phyloP scores from a whole-genome alignment of 2,329 filamentous ascomycete genomes.

The Epichloe baconii region DNA sequence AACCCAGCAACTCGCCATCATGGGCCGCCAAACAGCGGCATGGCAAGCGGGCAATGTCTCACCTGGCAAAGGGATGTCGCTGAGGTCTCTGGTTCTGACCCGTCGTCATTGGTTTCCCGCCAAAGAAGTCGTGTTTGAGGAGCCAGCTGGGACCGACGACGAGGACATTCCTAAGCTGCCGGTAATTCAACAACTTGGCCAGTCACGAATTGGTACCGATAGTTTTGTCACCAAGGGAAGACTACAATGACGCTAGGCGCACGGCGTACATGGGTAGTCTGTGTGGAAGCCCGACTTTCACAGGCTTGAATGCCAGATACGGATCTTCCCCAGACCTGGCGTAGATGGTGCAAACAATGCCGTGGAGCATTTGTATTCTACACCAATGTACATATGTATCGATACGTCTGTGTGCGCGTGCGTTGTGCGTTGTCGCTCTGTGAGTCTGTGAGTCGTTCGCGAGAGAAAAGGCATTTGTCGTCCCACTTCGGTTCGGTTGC shows the following conservation, averaged over 20 bases:
- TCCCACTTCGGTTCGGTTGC: not conserved
- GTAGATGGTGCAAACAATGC: not conserved
- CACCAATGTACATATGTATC: no score
- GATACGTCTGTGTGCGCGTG: no score
- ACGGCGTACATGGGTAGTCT: not conserved
- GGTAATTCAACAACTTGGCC: not conserved
- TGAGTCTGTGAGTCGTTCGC: not conserved
- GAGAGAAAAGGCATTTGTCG: not conserved
- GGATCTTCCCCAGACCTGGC: not conserved
- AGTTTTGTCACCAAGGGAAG: not conserved
- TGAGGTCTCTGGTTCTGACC: no score
- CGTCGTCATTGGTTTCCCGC: no score
- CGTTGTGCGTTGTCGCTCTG: no score
- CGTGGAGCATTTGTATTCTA: no score
- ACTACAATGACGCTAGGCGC: not conserved
- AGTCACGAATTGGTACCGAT: not conserved
- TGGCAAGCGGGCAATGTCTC: not conserved
- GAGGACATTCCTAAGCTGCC: not conserved
- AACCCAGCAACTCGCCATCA: not conserved
- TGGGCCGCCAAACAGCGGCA: not conserved
- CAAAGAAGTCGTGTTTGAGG: no score
- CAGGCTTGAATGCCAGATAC: not conserved
- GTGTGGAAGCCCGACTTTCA: not conserved
- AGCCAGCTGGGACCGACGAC: not conserved
- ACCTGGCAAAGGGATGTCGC: not conserved